Base-by-base conservation (phyloP, 2,329 filamentous ascomycete genomes). In the Trichophyton equinum region DNA sequence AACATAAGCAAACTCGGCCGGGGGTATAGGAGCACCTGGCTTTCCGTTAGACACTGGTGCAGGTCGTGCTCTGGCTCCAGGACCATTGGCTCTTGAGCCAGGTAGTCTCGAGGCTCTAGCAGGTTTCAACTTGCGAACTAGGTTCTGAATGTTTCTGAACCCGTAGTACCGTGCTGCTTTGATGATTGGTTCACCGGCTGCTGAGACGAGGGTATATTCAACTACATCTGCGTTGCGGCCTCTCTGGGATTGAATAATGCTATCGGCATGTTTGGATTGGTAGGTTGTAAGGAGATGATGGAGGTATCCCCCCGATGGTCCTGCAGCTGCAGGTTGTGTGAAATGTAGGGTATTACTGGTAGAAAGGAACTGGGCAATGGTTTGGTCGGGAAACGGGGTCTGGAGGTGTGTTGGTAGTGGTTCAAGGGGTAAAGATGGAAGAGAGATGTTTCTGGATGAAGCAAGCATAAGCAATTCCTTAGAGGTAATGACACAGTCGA, bases 401-500 rank as follows among this genome's bases (percentile, higher is more conserved):
- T 75, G 75, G 57, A 76, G 73, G 5, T 76, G 71, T 11, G 73
- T 64, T 8, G 78, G 68, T 3, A 86, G 69, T 2, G 83, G 77
- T 18, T 78, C 77, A 65, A 80, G 79, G n/a, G 89, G 81, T 62
- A 96, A 75, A 27, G 76, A 75, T 63, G 89, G 85, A 72, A 99
- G 89, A 68, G 87, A 81, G 63, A 96, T 83, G 20, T 84, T 83
- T 64, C 92, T 84, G 55, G 88, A 87, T 59, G 89, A 85, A 20
- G 91, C 89, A 40, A 99, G 82, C 80, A 94, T 94, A 42, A 99
- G 80, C 22, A 99, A 81, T 75, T 99, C 94, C 66, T 94, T 91
- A 67, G 90, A 92, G 13, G 94, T 99, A 72, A 99, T 97, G 51
- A 99, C 94, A 73, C 92, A 97, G 76, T 99, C 94, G 56, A 97